Conservation (phyloP, 1,284 basidiomycete genomes). For the Pholiota adiposa region DNA sequence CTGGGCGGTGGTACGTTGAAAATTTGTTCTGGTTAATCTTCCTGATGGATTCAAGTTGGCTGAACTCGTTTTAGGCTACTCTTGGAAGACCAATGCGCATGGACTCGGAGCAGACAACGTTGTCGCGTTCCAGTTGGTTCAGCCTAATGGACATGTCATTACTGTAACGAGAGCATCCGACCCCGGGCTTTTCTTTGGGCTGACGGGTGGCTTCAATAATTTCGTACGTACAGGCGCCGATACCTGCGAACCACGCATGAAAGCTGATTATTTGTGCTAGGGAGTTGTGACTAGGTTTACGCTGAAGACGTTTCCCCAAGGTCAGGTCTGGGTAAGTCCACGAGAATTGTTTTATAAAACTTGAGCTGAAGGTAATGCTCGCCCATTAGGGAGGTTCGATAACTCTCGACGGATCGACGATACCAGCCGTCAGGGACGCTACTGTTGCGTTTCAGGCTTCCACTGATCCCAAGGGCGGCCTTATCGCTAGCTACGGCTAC, state of each 20-base stretch:
- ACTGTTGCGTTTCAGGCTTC: conserved; percentile 50
- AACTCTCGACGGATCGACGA: not conserved
- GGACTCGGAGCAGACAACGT: conserved; percentile 56
- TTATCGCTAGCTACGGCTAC: conserved; percentile 56
- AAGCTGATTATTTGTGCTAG: conserved; percentile 31
- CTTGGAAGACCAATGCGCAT: conserved; percentile 53
- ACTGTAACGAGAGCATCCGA: conserved; percentile 36
- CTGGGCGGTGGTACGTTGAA: conserved; percentile 53
- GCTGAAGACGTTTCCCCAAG: conserved; percentile 57
- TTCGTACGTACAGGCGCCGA: conserved; percentile 42
- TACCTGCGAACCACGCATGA: not conserved
- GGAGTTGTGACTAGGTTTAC: conserved; percentile 66
- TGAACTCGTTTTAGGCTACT: conserved; percentile 39
- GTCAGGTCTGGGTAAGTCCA: conserved; percentile 58
- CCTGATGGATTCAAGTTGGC: no score
- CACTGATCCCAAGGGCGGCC: conserved; percentile 60
- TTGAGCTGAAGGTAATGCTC: not conserved
- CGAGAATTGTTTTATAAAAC: not conserved
- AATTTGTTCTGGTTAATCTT: no score
- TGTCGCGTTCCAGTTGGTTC: conserved; percentile 48
- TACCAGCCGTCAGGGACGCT: conserved; percentile 43
- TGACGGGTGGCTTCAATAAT: conserved; percentile 63
- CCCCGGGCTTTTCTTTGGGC: conserved; percentile 50
- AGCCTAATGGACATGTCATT: conserved; percentile 42
- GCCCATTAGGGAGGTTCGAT: conserved; percentile 12